phyloP scores from a whole-genome alignment of 768 basidiomycete genomes.

The Lentinula raphanica region DNA sequence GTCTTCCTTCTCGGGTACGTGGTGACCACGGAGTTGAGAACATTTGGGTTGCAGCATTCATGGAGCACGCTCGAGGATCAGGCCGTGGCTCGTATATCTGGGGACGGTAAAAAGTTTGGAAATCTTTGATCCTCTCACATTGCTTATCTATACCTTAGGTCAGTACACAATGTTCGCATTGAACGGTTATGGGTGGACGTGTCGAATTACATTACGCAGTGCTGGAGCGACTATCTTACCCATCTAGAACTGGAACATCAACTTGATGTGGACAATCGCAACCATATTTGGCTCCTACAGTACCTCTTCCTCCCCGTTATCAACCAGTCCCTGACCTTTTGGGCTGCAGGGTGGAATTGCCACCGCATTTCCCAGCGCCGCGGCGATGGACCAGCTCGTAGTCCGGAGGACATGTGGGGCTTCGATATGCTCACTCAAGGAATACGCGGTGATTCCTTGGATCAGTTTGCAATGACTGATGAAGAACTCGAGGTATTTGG shows the following conservation, averaged over 20 bases:
- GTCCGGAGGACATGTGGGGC: slow-evolving; percentile 18
- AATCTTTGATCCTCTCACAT: neutral
- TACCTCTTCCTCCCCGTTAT: slow-evolving; percentile 20
- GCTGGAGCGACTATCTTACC: slow-evolving; percentile 23
- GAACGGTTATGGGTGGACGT: too few species aligned
- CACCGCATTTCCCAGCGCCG: too few species aligned
- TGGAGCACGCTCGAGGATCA: slow-evolving; percentile 21
- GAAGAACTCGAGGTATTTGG: slow-evolving; percentile 5
- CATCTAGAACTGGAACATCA: slow-evolving; percentile 17
- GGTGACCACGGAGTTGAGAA: slow-evolving; percentile 25
- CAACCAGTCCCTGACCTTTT: slow-evolving; percentile 18
- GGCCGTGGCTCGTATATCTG: slow-evolving; percentile 22
- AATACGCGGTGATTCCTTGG: slow-evolving; percentile 1
- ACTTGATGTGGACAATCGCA: slow-evolving; percentile 13
- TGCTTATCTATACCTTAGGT: slow-evolving; percentile 7
- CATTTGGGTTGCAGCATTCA: slow-evolving; percentile 19
- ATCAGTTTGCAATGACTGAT: slow-evolving; percentile 3
- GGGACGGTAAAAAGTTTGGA: slow-evolving; percentile 16
- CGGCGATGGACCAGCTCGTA: too few species aligned
- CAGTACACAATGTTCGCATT: slow-evolving; percentile 23
- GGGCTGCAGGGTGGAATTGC: slow-evolving; percentile 16
- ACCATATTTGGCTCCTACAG: slow-evolving; percentile 25
- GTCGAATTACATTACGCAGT: slow-evolving; percentile 13
- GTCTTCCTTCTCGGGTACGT: slow-evolving; percentile 16
- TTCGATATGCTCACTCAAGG: slow-evolving; percentile 17